Evolutionary conservation across 495 filamentous ascomycete genomes (phyloP), one percentile per base, ranked within the genome.

Genomic region (Xylaria grammica): DNA sequence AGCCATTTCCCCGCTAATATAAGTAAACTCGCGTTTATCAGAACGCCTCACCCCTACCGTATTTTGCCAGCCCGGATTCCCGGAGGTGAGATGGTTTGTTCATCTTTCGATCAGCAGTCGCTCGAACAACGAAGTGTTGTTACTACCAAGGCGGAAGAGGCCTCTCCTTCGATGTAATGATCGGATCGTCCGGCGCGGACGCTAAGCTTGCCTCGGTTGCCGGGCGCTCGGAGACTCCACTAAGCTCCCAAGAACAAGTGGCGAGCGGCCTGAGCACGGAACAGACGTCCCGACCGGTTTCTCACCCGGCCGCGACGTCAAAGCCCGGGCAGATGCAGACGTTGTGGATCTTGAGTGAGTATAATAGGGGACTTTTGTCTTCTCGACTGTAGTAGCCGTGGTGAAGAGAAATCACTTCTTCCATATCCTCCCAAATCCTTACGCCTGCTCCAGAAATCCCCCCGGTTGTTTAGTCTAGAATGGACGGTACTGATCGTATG

Each of bases 341-440:
- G 7, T 26, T 65, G 15, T 65, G 62, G 62, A 65, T 65, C 19
- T 29, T 65, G 53, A 65, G 60, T 63, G 24, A 63, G 60, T 44
- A 63, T 55, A 30, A 26, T 20, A 38, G 36, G 19, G 36, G n/a
- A n/a, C 29, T 4, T 27, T 22, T 2, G 29, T 26, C 29, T 22
- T 36, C 27, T 10, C 11, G 29, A 13, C n/a, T n/a, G 15, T 36
- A 8, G 42, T 29, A 17, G 30, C 32, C 11, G 17, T 30, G 34
- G 60, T 36, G 26, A 29, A 45, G 24, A 52, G 60, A 29, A 30
- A 19, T 26, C 27, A 7, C 8, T n/a, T 40, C 10, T 48, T 26
- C 13, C 36, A 48, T 32, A 19, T 8, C 38, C 7, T 42, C 19
- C 50, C 30, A 24, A 26, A 22, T 4, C 27, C 4, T 29, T 19